These are phyloP conservation scores for Ceratocystis ficicola DNA, from an alignment of 2,329 filamentous ascomycete species.

Conservation along the genomic window DNA sequence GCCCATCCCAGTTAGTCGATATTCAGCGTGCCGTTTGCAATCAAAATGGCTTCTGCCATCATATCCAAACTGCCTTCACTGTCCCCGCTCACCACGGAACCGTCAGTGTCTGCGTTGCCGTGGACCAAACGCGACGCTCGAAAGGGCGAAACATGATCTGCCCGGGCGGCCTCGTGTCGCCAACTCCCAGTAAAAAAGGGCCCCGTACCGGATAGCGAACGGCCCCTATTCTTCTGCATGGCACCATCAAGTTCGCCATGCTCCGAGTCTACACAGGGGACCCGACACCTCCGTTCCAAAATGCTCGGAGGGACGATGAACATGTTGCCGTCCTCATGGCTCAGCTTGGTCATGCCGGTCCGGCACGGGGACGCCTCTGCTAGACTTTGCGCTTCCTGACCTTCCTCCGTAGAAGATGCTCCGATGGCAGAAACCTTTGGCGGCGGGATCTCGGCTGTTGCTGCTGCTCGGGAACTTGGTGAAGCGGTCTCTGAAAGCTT, in stretches of 20 bases:
- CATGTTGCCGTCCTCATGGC: constrained; percentile 7
- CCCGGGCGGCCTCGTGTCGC: constrained; percentile 18
- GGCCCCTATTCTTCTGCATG: constrained; percentile 9
- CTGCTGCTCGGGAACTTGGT: neutral
- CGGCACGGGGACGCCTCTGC: constrained; percentile 13
- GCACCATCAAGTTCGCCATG: neutral
- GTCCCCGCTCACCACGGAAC: constrained; percentile 3
- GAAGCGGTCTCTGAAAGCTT: neutral
- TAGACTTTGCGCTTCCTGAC: neutral
- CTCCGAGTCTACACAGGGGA: constrained; percentile 4
- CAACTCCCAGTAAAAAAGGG: constrained; percentile 21
- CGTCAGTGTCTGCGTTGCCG: constrained; percentile 5
- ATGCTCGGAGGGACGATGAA: constrained; percentile 13
- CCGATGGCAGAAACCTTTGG: neutral
- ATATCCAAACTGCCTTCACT: constrained; percentile 19
- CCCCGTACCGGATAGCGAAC: constrained; percentile 18
- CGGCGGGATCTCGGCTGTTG: neutral
- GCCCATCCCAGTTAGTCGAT: neutral
- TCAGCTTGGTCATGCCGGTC: constrained; percentile 14
- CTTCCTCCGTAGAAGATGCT: neutral
- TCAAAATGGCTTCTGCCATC: constrained; percentile 15
- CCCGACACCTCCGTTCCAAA: constrained; percentile 10
- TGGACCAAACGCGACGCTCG: constrained; percentile 18
- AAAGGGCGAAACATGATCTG: constrained; percentile 19
- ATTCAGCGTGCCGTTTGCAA: constrained; percentile 13